These are phyloP conservation scores for Parietaria judaica DNA, from an alignment of 306 rosid species.

Conservation along the genomic window DNA sequence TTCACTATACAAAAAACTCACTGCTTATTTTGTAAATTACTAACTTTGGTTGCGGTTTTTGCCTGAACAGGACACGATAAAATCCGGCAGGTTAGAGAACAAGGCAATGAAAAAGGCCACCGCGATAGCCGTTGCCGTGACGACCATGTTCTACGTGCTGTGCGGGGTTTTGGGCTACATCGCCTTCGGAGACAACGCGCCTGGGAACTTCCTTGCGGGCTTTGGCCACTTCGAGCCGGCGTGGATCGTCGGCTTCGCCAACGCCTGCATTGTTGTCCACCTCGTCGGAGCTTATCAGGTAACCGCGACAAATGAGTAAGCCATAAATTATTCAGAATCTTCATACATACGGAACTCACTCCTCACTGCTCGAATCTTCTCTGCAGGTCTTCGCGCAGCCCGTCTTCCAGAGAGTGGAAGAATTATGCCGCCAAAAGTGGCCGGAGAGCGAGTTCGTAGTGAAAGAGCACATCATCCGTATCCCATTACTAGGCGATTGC, in stretches of 20 bases:
- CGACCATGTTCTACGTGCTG: slow-evolving; percentile 52
- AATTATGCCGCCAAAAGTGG: slow-evolving; percentile 36
- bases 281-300: slow-evolving; percentile 82
- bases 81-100: slow-evolving; percentile 70
- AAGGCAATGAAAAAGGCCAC: slow-evolving; percentile 67
- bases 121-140: slow-evolving; percentile 49
- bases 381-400: slow-evolving; percentile 70
- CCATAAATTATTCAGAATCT: not conserved
- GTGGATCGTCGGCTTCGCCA: slow-evolving; percentile 73
- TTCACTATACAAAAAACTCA: not conserved
- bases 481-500: slow-evolving; percentile 29
- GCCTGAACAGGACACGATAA: slow-evolving; percentile 55
- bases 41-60: not conserved
- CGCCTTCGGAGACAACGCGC: slow-evolving; percentile 77
- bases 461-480: slow-evolving; percentile 26
- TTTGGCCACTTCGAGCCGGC: slow-evolving; percentile 54
- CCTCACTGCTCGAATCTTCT: not conserved
- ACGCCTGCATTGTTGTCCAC: slow-evolving; percentile 63
- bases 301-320: not conserved
- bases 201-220: slow-evolving; percentile 80
- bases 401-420: slow-evolving; percentile 49
- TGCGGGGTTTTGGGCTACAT: slow-evolving; percentile 68
- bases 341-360: too few species aligned
- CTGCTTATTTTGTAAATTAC: not conserved
- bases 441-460: slow-evolving; percentile 23